Evolutionary conservation across 805 yeast species (phyloP).

Genomic region (Wickerhamiella domercqiae): DNA sequence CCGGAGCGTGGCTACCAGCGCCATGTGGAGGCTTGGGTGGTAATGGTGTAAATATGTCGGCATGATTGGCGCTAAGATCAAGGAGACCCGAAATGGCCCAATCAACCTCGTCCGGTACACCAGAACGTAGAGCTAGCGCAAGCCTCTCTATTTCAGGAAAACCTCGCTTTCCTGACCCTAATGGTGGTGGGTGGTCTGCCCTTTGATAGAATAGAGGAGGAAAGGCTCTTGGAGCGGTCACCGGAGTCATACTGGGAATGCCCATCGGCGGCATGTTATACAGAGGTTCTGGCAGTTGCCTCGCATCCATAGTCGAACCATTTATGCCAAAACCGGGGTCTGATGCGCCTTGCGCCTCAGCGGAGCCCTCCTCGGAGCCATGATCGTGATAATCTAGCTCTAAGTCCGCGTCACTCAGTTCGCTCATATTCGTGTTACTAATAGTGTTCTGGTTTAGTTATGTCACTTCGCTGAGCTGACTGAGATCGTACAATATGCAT

Average conservation of each 20-base stretch:
- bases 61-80: conserved; percentile 26
- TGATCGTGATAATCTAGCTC: too few species aligned
- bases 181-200: conserved; percentile 7
- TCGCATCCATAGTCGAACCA: too few species aligned
- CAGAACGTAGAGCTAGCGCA: conserved; percentile 52
- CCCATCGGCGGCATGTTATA: conserved; percentile 21
- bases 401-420: too few species aligned
- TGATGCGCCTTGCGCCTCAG: too few species aligned
- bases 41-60: conserved; percentile 13
- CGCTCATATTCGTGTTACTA: too few species aligned
- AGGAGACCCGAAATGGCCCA: conserved; percentile 51
- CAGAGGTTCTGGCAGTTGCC: conserved; percentile 12
- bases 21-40: too few species aligned
- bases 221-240: conserved; percentile 20
- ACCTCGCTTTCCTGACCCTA: conserved; percentile 34
- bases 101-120: conserved; percentile 48
- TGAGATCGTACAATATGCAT: too few species aligned
- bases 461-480: too few species aligned
- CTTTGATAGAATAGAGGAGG: conserved; percentile 17
- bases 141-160: conserved; percentile 50
- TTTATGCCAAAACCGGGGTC: too few species aligned
- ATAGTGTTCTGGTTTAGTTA: too few species aligned
- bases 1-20: too few species aligned
- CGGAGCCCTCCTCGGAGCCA: too few species aligned
- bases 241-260: conserved; percentile 23